phyloP scores from a whole-genome alignment of 2,329 filamentous ascomycete species.

The Paecilomyces variotii region DNA sequence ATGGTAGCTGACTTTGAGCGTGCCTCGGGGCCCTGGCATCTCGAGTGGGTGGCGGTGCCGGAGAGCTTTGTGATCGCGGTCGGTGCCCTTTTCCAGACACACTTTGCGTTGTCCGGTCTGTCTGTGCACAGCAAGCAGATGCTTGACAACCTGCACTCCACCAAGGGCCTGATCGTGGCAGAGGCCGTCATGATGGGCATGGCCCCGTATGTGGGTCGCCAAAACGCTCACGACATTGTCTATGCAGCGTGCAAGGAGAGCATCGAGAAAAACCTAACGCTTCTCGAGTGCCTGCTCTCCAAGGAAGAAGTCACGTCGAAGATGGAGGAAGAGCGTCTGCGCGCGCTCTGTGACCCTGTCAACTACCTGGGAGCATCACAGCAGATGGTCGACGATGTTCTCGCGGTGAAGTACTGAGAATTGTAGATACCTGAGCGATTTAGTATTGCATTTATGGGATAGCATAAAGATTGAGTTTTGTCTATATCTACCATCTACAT shows the following conservation, averaged over 20 bases:
- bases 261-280: constrained; percentile 36
- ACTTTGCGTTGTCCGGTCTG: constrained; percentile 46
- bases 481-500: too few relatives aligned
- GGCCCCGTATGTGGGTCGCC: constrained; percentile 45
- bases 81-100: constrained; percentile 46
- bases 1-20: constrained; percentile 54
- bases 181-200: constrained; percentile 56
- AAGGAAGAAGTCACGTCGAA: constrained; percentile 35
- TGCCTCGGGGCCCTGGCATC: constrained; percentile 51
- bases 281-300: constrained; percentile 37
- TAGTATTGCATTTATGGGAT: neutral
- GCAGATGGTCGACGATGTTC: constrained; percentile 26
- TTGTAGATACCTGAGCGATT: neutral
- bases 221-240: constrained; percentile 49
- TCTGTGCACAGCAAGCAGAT: constrained; percentile 45
- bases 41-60: constrained; percentile 51
- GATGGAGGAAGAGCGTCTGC: constrained; percentile 40
- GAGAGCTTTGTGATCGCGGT: constrained; percentile 47
- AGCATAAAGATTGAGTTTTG: neutral
- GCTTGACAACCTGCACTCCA: constrained; percentile 44
- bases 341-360: constrained; percentile 48
- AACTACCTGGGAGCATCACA: constrained; percentile 35
- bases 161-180: constrained; percentile 47
- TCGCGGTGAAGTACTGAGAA: constrained; percentile 8
- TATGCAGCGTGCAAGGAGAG: constrained; percentile 47